A percentile compares a stretch with the other conserved stretches of the same genome.
Evolutionary conservation across 108 stramenopile genomes (phyloP).

Genomic region (Nannochloropsis salina): DNA sequence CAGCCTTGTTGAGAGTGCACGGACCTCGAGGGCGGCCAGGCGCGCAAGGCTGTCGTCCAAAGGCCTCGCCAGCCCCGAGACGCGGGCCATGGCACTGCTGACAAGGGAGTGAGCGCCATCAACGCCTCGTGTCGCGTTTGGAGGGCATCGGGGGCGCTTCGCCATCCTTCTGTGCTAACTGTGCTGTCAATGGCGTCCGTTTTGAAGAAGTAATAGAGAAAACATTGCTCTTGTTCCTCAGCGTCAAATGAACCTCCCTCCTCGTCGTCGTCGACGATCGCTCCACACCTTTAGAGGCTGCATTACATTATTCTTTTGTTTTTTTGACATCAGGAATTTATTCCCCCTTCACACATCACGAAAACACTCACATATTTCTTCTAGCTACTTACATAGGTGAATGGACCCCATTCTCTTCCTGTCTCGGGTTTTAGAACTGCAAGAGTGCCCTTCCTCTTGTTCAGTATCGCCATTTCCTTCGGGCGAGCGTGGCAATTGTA

Average conservation of each 20-base stretch:
- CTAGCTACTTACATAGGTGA: not conserved
- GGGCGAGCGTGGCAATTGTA: not conserved
- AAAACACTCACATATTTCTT: not conserved
- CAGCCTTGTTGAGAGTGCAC: not conserved
- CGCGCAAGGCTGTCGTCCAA: not conserved
- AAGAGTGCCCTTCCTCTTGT: not conserved
- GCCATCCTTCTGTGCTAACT: no score
- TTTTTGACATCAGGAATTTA: not conserved
- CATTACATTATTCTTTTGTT: not conserved
- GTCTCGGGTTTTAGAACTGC: not conserved
- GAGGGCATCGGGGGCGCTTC: no score
- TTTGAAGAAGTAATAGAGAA: no score
- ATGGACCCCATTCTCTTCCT: conserved; percentile 17
- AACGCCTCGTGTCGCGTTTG: no score
- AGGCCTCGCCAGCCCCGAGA: not conserved
- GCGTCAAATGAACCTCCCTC: not conserved
- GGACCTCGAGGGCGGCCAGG: not conserved
- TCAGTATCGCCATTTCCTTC: not conserved
- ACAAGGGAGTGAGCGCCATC: not conserved
- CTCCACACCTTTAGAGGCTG: no score
- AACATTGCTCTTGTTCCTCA: not conserved
- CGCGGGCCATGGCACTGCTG: not conserved
- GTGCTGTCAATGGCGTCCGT: no score
- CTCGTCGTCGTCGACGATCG: not conserved
- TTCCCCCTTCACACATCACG: not conserved